Conservation (phyloP, 2,329 filamentous ascomycete genomes). For the Calonectria pseudoreteaudii region DNA sequence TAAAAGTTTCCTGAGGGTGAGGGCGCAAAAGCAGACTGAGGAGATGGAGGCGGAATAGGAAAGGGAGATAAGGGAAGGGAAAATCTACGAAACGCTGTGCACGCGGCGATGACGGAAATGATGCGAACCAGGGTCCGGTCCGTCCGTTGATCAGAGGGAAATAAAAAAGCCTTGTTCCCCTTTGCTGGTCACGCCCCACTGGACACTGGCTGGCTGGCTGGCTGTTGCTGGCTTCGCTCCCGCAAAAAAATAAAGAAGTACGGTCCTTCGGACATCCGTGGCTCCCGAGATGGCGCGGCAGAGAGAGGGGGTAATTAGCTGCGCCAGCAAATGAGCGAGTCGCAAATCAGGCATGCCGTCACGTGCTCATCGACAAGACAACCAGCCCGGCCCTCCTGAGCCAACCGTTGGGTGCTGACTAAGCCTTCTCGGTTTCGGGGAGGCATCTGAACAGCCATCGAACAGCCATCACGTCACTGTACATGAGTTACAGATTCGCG, state of each 20-base stretch:
- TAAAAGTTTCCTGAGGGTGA: background rate
- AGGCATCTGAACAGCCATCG: conserved; percentile 9
- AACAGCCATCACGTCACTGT: conserved; percentile 23
- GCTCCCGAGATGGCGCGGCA: conserved; percentile 14
- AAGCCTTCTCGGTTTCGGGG: background rate
- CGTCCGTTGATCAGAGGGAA: conserved; percentile 23
- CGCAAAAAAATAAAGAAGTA: conserved; percentile 9
- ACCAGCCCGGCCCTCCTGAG: background rate
- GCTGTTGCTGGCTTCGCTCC: conserved; percentile 14
- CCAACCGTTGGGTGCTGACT: conserved; percentile 10
- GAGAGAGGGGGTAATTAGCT: conserved; percentile 6
- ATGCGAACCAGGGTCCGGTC: conserved; percentile 42
- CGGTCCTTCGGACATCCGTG: conserved; percentile 22
- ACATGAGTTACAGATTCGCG: conserved; percentile 15
- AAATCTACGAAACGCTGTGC: conserved; percentile 24
- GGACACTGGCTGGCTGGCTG: background rate
- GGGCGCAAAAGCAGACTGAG: background rate
- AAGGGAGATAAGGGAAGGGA: conserved; percentile 12
- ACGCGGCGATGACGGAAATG: conserved; percentile 40
- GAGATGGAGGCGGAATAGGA: background rate
- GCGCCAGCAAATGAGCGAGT: conserved; percentile 4
- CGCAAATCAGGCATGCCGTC: conserved; percentile 9
- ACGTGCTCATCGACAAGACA: conserved; percentile 15
- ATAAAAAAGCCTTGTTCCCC: conserved; percentile 12
- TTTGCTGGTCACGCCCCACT: conserved; percentile 13